Percentiles rank a stretch among this genome's conserved stretches.
Evolutionary conservation across 306 rosid species (phyloP).

Genomic region (Myrica gale): DNA sequence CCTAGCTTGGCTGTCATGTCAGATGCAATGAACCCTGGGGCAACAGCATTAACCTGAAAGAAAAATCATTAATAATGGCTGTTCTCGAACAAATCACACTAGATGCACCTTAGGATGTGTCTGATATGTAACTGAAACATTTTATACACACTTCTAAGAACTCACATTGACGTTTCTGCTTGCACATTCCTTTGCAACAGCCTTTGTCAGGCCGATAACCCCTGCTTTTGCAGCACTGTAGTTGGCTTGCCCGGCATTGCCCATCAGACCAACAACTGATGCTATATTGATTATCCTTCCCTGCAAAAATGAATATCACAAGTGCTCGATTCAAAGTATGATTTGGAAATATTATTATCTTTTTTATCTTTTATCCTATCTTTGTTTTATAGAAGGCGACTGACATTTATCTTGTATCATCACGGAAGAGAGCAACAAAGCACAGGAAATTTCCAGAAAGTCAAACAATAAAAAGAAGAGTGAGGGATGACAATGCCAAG

Average conservation of each 20-base stretch:
- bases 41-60: slow-evolving; percentile 89
- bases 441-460: background rate
- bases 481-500: slow-evolving; percentile 12
- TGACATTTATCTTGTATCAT: background rate
- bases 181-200: slow-evolving; percentile 86
- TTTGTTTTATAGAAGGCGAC: background rate
- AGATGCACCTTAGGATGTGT: slow-evolving; percentile 10
- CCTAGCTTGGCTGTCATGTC: slow-evolving; percentile 97
- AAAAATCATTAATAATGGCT: slow-evolving; percentile 22
- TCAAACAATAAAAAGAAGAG: background rate
- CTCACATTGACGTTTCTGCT: slow-evolving; percentile 87
- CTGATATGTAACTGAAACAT: slow-evolving; percentile 3
- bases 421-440: background rate
- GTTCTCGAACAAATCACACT: slow-evolving; percentile 16
- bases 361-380: background rate
- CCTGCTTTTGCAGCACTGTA: slow-evolving; percentile 99
- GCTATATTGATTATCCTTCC: slow-evolving; percentile 94
- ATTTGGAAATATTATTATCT: background rate
- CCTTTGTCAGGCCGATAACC: slow-evolving; percentile 88
- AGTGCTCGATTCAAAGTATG: background rate
- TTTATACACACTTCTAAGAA: background rate
- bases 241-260: slow-evolving; percentile 94
- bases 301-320: slow-evolving; percentile 35
- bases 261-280: slow-evolving; percentile 92
- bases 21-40: slow-evolving; percentile 95